Base-by-base conservation (phyloP, 2,329 filamentous ascomycete species). In the Sporothrix inflata region DNA sequence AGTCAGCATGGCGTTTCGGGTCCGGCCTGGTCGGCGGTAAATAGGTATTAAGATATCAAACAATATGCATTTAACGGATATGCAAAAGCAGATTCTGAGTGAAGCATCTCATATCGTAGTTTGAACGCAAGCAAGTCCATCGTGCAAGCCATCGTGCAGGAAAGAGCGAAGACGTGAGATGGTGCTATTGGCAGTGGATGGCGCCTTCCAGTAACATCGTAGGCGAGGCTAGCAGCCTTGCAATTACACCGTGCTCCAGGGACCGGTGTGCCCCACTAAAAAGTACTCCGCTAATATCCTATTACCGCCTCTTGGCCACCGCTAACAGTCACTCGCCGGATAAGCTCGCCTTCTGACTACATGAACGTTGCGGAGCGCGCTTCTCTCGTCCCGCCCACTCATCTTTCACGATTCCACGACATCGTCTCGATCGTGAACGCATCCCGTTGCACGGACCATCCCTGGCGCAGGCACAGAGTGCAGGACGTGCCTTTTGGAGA, bases 281-380 rank as follows among this genome's bases (percentile, higher is more conserved):
- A 38, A 47, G 40, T n/a, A 68, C 45, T 68, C 65, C 47, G 45
- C 42, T 49, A 30, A 38, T 60, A 38, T 16, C 16, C 14, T 60
- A n/a, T 34, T 19, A 21, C 47, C 47, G 47, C 19, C 63, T 24
- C 24, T 14, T 38, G 45, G 24, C 45, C 65, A 49, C 65, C 65
- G 65, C 65, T 40, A 51, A 68, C 65, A 51, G 65, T 68, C 27
- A 53, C 45, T 34, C 42, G 63, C 63, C 63, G 63, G 63, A 38
- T 51, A 51, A 67, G 63, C 63, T 49, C 16, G 27, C 63, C 42
- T 49, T 38, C 24, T 67, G 63, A 30, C 63, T 51, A 24, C 63
- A 67, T 40, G 34, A 30, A 38, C 4, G 27, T 34, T 34, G 53
- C 16, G 16, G 55, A 60, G 27, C 55, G 30, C 30, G 8, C 9